Evolutionary conservation across 192 early-diverging fungal genomes (phyloP).

Genomic region (Coemansia sp.): DNA sequence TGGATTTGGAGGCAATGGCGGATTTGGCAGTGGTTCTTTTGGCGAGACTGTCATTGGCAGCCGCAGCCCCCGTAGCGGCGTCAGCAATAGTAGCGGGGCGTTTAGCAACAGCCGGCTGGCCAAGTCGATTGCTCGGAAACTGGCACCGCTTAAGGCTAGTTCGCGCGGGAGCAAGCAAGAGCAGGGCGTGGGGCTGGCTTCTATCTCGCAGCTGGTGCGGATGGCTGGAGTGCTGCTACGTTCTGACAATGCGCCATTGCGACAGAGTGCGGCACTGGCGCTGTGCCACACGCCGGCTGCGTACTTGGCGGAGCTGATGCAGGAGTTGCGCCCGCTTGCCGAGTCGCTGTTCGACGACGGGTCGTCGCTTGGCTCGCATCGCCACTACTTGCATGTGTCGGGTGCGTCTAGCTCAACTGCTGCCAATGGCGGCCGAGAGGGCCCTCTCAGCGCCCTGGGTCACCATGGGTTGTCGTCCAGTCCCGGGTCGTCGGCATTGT

Average conservation of each 20-base stretch:
- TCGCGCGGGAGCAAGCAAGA: conserved; percentile 46
- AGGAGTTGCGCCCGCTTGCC: conserved; percentile 47
- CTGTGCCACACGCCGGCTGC: conserved; percentile 39
- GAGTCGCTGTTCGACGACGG: conserved; percentile 54
- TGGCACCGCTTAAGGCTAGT: conserved; percentile 49
- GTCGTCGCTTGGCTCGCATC: conserved; percentile 31
- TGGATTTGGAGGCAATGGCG: background rate
- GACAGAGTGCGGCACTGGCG: conserved; percentile 38
- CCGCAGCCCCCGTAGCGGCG: conserved; percentile 20
- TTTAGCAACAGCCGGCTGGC: conserved; percentile 40
- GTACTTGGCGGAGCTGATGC: conserved; percentile 50
- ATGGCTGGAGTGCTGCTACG: conserved; percentile 38
- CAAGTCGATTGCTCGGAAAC: conserved; percentile 53
- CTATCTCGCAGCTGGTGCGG: conserved; percentile 55
- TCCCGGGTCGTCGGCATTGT: conserved; percentile 9
- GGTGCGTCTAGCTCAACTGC: conserved; percentile 15
- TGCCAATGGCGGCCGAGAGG: conserved; percentile 7
- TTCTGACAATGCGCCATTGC: conserved; percentile 50
- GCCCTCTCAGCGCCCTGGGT: conserved; percentile 24
- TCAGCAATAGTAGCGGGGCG: background rate
- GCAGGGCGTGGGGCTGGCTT: conserved; percentile 46
- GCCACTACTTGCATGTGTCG: conserved; percentile 51
- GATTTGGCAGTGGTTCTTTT: background rate
- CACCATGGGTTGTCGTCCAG: conserved; percentile 27
- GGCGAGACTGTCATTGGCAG: conserved; percentile 18